Evolutionary conservation across 495 filamentous ascomycete genomes (phyloP), one percentile per base, ranked within the genome.

Genomic region (Lasiosphaeris hirsuta): DNA sequence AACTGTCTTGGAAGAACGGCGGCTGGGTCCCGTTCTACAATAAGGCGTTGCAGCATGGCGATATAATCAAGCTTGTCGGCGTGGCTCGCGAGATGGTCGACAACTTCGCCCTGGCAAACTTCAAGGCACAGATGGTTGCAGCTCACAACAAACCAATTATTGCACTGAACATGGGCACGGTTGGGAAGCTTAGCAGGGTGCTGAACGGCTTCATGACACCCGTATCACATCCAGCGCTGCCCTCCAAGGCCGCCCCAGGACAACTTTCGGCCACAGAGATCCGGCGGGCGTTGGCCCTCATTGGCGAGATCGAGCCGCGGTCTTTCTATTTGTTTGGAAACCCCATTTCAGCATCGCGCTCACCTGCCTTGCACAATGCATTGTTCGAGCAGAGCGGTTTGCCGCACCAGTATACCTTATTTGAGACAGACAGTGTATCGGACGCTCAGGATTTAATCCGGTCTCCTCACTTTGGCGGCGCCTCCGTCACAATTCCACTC

Each of bases 51-150:
- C 85, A 90, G 59, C 87, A 87, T 63, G 95, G 92, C 44, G 92
- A 97, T 71, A 77, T 96, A 49, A 90, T 96, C 76, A 99, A 97
- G 76, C 88, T 98, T 10, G 88, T 97, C 9, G 94, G 94, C 30
- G 79, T 89, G 54, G 94, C 92, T 10, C 84, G 80, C 37, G 80
- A 70, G 48, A 74, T 95, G 51, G 82, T 89, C 51, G 92, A 97
- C 72, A 99, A 99, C 72, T 90, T 86, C 57, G 84, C 84, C 41
- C 82, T 99, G 17, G 81, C 84, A 61, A 84, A 84, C 52, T 99
- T 97, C 83, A 91, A 88, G 75, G 76, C 75, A 36, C 88, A 82
- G 81, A 89, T 90, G 59, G 78, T 80, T 36, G 72, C 81, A 30
- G 79, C 84, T 0, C 89, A 96, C 65, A 78, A 87, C 36, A 83